These are phyloP conservation scores for Termitomyces heimii DNA, from an alignment of 768 basidiomycete genomes.

Conservation along the genomic window DNA sequence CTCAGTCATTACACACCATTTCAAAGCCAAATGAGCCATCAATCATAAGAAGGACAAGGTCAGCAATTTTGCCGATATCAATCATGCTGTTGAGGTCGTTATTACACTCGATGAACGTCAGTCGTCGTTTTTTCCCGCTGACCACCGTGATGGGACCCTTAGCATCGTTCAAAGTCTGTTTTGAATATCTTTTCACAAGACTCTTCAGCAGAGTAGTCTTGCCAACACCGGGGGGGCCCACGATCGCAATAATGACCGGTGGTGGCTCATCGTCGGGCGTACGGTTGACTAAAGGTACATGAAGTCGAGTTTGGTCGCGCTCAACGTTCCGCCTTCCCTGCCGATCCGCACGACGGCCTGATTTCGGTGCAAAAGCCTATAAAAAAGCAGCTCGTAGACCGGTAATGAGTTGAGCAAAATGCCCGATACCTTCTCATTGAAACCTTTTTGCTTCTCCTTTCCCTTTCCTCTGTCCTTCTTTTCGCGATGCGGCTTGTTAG, in stretches of 20 bases:
- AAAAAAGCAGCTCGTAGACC: not conserved
- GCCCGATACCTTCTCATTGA: conserved; percentile 80
- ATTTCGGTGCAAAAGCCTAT: conserved; percentile 90
- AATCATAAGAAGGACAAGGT: conserved; percentile 94
- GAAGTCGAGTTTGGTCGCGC: conserved; percentile 88
- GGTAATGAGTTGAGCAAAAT: not conserved
- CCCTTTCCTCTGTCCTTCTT: conserved; percentile 72
- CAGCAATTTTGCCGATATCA: conserved; percentile 94
- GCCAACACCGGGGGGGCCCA: conserved; percentile 95
- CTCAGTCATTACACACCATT: conserved; percentile 61
- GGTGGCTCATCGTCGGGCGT: conserved; percentile 91
- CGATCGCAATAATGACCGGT: conserved; percentile 90
- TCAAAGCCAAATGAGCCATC: conserved; percentile 98
- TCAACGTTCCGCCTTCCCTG: conserved; percentile 91
- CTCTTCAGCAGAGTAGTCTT: conserved; percentile 93
- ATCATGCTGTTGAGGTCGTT: conserved; percentile 99
- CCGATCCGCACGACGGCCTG: conserved; percentile 82
- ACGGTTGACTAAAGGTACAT: conserved; percentile 93
- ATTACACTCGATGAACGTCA: conserved; percentile 98
- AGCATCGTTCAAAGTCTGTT: conserved; percentile 84
- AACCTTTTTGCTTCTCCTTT: conserved; percentile 67
- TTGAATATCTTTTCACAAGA: conserved; percentile 87
- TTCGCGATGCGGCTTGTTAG: conserved; percentile 81
- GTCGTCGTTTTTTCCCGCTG: conserved; percentile 82
- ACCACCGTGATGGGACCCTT: conserved; percentile 95